These are phyloP conservation scores for Vigna nakashimae DNA, from an alignment of 306 rosid genomes.

Conservation along the genomic window DNA sequence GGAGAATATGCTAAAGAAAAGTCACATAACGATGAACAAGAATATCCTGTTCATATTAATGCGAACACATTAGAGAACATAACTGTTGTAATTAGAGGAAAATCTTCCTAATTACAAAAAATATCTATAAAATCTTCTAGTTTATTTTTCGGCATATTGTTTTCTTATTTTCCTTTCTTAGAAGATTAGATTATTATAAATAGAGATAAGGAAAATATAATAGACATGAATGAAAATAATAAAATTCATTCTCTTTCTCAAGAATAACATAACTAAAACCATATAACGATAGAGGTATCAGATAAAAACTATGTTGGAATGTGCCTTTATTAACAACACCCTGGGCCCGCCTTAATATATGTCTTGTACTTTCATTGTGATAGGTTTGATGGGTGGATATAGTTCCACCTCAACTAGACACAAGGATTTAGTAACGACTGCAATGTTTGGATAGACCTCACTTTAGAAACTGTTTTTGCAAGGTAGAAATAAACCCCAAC, in stretches of 20 bases:
- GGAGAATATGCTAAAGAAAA: slow-evolving; percentile 30
- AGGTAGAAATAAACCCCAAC: too few species aligned
- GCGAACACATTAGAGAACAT: slow-evolving; percentile 1
- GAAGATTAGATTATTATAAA: too few species aligned
- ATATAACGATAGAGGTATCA: background rate
- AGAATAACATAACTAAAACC: background rate
- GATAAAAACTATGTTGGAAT: background rate
- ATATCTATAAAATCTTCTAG: too few species aligned
- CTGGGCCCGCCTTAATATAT: background rate
- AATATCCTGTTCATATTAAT: slow-evolving; percentile 2
- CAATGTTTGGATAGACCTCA: background rate
- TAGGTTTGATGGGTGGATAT: background rate
- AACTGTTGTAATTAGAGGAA: too few species aligned
- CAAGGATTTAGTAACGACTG: background rate
- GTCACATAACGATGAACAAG: slow-evolving; percentile 17
- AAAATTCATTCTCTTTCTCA: too few species aligned
- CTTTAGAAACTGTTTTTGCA: too few species aligned
- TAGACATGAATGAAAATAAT: too few species aligned
- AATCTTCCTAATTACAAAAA: too few species aligned
- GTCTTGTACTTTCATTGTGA: background rate
- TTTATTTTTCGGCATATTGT: too few species aligned
- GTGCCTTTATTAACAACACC: background rate
- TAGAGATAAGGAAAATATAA: too few species aligned
- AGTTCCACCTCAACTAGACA: background rate
- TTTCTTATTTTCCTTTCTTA: too few species aligned